Percentiles rank a stretch among this genome's conserved stretches.
These are phyloP conservation scores for Aphanomyces stellatus DNA, from an alignment of 352 stramenopile species.

Conservation along the genomic window DNA sequence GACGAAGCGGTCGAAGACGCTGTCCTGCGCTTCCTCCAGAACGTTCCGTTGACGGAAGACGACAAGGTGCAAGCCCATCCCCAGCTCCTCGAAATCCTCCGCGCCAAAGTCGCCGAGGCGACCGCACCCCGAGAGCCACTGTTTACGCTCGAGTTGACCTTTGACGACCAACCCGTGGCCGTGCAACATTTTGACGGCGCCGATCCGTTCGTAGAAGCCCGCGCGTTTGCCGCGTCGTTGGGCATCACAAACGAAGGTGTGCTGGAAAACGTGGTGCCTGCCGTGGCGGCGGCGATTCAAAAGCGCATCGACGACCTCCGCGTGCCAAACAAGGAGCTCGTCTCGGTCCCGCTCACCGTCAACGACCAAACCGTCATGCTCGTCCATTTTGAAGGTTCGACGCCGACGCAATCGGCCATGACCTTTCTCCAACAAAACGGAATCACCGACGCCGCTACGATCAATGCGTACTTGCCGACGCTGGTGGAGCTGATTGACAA, in stretches of 20 bases:
- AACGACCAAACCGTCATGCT: constrained; percentile 39
- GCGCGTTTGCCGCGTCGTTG: constrained; percentile 35
- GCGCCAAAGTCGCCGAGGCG: not conserved
- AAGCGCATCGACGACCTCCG: constrained; percentile 29
- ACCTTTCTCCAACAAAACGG: constrained; percentile 54
- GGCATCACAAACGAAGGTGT: constrained; percentile 39
- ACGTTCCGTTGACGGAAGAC: constrained; percentile 45
- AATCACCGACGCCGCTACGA: constrained; percentile 31
- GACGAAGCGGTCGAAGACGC: constrained; percentile 42
- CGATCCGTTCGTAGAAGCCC: constrained; percentile 47
- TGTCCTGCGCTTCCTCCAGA: constrained; percentile 61
- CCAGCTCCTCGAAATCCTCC: constrained; percentile 41
- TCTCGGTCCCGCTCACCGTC: constrained; percentile 56
- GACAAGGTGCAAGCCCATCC: constrained; percentile 54
- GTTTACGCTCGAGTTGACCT: not conserved
- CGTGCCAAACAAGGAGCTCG: constrained; percentile 35
- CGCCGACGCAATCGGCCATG: constrained; percentile 43
- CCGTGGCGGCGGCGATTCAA: constrained; percentile 53
- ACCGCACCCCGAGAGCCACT: not conserved
- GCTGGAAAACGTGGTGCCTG: constrained; percentile 42
- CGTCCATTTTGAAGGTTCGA: constrained; percentile 55
- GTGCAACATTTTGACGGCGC: constrained; percentile 54
- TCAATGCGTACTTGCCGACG: constrained; percentile 39
- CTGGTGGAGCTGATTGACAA: constrained; percentile 51
- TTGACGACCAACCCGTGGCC: not conserved